These are phyloP conservation scores for Pseudocercospora fuligena DNA, from an alignment of 2,329 filamentous ascomycete species.

Conservation along the genomic window DNA sequence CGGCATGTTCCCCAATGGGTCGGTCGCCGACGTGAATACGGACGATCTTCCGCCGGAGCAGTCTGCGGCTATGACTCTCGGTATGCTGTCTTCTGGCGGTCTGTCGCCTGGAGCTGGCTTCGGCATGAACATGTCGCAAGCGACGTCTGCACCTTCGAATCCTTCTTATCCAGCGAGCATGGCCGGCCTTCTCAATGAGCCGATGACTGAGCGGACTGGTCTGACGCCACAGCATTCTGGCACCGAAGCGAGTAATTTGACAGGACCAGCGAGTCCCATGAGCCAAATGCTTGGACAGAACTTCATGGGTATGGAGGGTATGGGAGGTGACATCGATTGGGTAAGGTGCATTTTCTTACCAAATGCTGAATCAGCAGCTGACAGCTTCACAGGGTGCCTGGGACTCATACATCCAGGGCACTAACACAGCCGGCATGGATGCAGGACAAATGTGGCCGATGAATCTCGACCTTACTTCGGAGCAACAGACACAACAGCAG, in stretches of 20 bases:
- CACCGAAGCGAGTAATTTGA: conserved; percentile 37
- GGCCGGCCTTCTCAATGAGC: conserved; percentile 42
- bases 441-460: conserved; percentile 51
- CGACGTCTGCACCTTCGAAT: conserved; percentile 22
- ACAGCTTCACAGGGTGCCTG: conserved; percentile 61
- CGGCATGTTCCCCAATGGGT: conserved; percentile 41
- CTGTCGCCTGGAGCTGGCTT: conserved; percentile 53
- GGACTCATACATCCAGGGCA: conserved; percentile 71
- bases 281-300: conserved; percentile 42
- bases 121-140: conserved; percentile 24
- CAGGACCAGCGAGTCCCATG: conserved; percentile 40
- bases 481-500: conserved; percentile 35
- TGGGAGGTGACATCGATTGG: conserved; percentile 54
- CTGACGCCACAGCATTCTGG: conserved; percentile 43
- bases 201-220: conserved; percentile 37
- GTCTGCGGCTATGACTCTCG: conserved; percentile 71
- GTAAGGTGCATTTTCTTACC: conserved; percentile 50
- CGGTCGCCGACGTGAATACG: conserved; percentile 47
- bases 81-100: conserved; percentile 67
- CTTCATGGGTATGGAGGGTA: conserved; percentile 61
- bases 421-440: conserved; percentile 46
- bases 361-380: conserved; percentile 6
- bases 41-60: conserved; percentile 65
- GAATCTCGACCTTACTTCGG: conserved; percentile 40
- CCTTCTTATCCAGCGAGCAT: conserved; percentile 39